phyloP scores from a whole-genome alignment of 2,329 filamentous ascomycete species.

The Nemania bipapillata region DNA sequence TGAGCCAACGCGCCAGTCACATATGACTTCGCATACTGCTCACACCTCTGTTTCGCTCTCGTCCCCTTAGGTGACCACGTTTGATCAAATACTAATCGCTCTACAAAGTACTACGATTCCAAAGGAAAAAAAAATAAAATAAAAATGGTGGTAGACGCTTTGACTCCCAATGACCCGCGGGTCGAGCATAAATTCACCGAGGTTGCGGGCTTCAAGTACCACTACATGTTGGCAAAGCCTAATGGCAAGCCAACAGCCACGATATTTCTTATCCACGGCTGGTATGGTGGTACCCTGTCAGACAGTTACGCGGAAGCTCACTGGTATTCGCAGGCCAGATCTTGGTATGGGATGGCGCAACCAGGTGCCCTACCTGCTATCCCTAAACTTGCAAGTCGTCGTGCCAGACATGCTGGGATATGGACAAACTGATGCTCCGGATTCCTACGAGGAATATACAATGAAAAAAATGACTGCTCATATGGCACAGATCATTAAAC shows the following conservation, averaged over 20 bases:
- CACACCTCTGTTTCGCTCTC: neutral
- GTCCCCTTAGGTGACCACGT: neutral
- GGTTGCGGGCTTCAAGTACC: conserved; percentile 77
- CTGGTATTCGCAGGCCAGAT: conserved; percentile 78
- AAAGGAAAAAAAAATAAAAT: too few relatives aligned
- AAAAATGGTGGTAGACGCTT: conserved; percentile 65
- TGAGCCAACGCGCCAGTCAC: neutral
- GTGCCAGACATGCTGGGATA: conserved; percentile 90
- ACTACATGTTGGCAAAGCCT: conserved; percentile 68
- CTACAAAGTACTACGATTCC: conserved; percentile 3
- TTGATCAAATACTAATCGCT: conserved; percentile 20
- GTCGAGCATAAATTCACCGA: conserved; percentile 71
- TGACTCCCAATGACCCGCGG: conserved; percentile 73
- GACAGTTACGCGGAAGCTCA: conserved; percentile 15
- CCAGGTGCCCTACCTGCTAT: conserved; percentile 81
- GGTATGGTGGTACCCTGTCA: conserved; percentile 36
- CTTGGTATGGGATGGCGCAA: conserved; percentile 86
- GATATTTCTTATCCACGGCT: conserved; percentile 58
- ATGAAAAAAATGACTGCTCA: conserved; percentile 79
- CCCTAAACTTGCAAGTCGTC: conserved; percentile 80
- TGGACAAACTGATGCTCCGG: conserved; percentile 76
- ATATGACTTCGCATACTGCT: neutral
- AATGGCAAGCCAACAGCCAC: conserved; percentile 58
- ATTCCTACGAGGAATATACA: conserved; percentile 71
- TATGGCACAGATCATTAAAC: conserved; percentile 75